phyloP scores from a whole-genome alignment of 495 filamentous ascomycete species.

The Daldinia decipiens region DNA sequence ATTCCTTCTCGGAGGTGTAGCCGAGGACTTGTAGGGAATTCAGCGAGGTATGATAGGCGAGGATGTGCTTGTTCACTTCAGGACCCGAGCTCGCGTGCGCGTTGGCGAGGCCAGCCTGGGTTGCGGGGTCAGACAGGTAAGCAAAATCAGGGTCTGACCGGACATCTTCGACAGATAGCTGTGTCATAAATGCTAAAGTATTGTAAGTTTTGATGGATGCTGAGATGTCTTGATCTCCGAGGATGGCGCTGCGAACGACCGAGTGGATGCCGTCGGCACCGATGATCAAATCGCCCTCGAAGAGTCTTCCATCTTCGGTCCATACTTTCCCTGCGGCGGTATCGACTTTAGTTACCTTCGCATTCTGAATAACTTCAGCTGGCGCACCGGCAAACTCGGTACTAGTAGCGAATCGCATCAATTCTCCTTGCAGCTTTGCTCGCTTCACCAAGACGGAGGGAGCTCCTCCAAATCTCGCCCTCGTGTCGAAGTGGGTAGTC shows the following conservation, averaged over 20 bases:
- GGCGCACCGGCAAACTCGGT: slow-evolving; percentile 39
- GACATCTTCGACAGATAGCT: slow-evolving; percentile 38
- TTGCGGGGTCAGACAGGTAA: slow-evolving; percentile 37
- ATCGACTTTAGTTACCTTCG: slow-evolving; percentile 42
- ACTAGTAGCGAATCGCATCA: slow-evolving; percentile 43
- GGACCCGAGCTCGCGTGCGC: slow-evolving; percentile 20
- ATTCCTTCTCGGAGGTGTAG: slow-evolving; percentile 44
- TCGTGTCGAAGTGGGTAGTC: slow-evolving; percentile 41
- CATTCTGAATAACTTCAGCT: slow-evolving; percentile 38
- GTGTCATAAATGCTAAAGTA: slow-evolving; percentile 41
- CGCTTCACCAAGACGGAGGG: slow-evolving; percentile 42
- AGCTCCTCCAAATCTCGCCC: slow-evolving; percentile 37
- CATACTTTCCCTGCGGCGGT: slow-evolving; percentile 40
- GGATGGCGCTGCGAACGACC: slow-evolving; percentile 34
- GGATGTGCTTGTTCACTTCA: slow-evolving; percentile 33
- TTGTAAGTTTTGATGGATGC: slow-evolving; percentile 28
- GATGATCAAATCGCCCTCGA: slow-evolving; percentile 45
- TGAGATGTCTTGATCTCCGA: slow-evolving; percentile 29
- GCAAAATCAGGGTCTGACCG: slow-evolving; percentile 33
- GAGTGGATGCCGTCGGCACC: slow-evolving; percentile 48
- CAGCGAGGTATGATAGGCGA: slow-evolving; percentile 41
- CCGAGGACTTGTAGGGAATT: slow-evolving; percentile 40
- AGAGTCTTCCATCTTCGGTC: slow-evolving; percentile 39
- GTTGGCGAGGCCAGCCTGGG: slow-evolving; percentile 36
- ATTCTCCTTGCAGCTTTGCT: slow-evolving; percentile 40